phyloP scores from a whole-genome alignment of 805 yeast species.

The Kluyveromyces lactis region DNA sequence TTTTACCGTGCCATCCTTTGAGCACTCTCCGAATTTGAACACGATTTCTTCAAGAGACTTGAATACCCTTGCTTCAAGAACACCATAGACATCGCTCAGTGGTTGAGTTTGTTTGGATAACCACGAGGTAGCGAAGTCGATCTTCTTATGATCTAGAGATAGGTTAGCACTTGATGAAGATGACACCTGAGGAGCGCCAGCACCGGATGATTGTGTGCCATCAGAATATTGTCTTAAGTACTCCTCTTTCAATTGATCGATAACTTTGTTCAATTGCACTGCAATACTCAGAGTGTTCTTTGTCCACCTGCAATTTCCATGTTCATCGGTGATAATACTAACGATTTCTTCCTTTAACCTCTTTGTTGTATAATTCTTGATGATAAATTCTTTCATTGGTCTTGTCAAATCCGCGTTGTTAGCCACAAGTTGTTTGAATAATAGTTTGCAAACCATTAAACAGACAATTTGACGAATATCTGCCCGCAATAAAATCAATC shows the following conservation, averaged over 20 bases:
- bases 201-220: conserved; percentile 6
- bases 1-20: conserved; percentile 26
- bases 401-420: conserved; percentile 24
- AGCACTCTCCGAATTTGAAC: conserved; percentile 25
- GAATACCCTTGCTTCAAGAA: conserved; percentile 62
- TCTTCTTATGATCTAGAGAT: conserved; percentile 20
- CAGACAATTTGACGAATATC: conserved; percentile 82
- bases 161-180: conserved; percentile 1
- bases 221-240: conserved; percentile 12
- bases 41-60: conserved; percentile 37
- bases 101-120: conserved; percentile 82
- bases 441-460: conserved; percentile 59
- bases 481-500: conserved; percentile 69
- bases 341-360: conserved; percentile 61
- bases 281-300: conserved; percentile 67
- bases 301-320: conserved; percentile 87
- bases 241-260: conserved; percentile 24
- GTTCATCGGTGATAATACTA: conserved; percentile 75
- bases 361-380: conserved; percentile 32
- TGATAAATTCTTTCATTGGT: conserved; percentile 29
- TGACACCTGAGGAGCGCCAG: conserved; percentile 2
- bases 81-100: conserved; percentile 61
- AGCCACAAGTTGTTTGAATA: conserved; percentile 60
- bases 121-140: conserved; percentile 67
- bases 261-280: conserved; percentile 36